Base-by-base conservation (phyloP, 2,329 filamentous ascomycete genomes). In the Penicillium sclerotiorum region DNA sequence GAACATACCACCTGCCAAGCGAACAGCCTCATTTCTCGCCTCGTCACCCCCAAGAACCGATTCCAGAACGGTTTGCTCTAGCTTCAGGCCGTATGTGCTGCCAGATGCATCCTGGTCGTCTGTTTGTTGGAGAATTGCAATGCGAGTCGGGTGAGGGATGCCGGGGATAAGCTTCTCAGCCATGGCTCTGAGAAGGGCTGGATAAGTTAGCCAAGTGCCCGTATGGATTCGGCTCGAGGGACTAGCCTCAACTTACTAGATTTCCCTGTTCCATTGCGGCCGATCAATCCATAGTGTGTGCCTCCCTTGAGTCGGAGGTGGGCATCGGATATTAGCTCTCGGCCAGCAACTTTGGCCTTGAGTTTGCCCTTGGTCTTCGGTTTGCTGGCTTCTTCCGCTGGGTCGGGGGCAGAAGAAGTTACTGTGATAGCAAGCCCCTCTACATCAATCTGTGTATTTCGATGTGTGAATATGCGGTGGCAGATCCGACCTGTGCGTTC, bases 221-320 rank as follows among this genome's bases (percentile, higher is more conserved):
- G 32, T 40, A 28, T 11, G 30, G 13, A 21, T 11, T 13, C 2
- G 13, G 18, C 2, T 32, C 22, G 23, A 42, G n/a, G n/a, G n/a
- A 12, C 7, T 27, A 22, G 15, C 13, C 6, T 5, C 25, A 39
- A 48, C 62, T 18, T 70, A 87, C 85, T 93, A 4, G 88, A 92
- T 65, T 95, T 95, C 5, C 90, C 90, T 2, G 85, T 87, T 1
- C 90, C 90, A 70, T 95, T 95, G 6, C 88, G 80, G 0, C 90
- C 90, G 17, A 93, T 77, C 1, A 95, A 75, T 0, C 89, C 89
- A 75, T 95, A 95, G 53, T 88, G 80, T 38, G 84, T 78, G 0
- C 88, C 86, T 42, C 85, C 82, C 57, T 93, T 89, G 3, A 95
- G 73, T 20, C 85, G 82, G 28, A 95, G 72, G 49, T 84, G 85